phyloP scores from a whole-genome alignment of 331 rosid species.

The Quercus tomentella region DNA sequence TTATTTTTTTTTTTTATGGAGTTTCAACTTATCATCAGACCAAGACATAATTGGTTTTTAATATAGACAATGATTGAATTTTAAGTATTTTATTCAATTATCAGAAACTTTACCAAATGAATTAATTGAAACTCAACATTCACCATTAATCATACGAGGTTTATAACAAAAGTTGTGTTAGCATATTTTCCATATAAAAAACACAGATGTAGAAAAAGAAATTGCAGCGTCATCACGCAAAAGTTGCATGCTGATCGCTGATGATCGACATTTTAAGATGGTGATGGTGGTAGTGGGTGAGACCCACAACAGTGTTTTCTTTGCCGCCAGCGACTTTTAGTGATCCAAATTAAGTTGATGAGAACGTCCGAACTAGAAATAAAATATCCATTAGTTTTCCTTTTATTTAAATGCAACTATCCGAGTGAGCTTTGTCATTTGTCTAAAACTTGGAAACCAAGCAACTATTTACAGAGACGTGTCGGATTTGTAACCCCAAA shows the following conservation, averaged over 20 bases:
- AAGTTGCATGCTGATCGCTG: conserved; percentile 20
- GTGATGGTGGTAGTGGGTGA: conserved; percentile 22
- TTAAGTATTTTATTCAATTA: fast-evolving
- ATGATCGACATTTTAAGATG: neutral
- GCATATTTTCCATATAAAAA: no score
- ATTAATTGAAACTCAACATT: fast-evolving
- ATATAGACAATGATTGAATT: fast-evolving
- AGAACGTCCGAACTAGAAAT: neutral
- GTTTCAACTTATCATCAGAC: fast-evolving
- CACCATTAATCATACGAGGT: fast-evolving
- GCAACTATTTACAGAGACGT: neutral
- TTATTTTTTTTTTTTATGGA: no score
- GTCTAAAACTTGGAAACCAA: neutral
- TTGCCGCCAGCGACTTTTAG: conserved; percentile 6
- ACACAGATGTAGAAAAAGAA: neutral
- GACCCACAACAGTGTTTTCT: conserved; percentile 13
- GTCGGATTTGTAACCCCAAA: neutral
- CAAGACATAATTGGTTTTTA: fast-evolving
- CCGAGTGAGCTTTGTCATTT: neutral
- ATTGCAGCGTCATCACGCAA: neutral
- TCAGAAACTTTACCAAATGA: fast-evolving
- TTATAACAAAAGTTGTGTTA: no score
- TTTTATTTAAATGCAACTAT: neutral
- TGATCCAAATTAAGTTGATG: neutral
- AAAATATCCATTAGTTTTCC: neutral